A percentile compares a stretch with the other conserved stretches of the same genome.
These are phyloP conservation scores for Limtongia smithiae DNA, from an alignment of 805 yeast species.

Conservation along the genomic window DNA sequence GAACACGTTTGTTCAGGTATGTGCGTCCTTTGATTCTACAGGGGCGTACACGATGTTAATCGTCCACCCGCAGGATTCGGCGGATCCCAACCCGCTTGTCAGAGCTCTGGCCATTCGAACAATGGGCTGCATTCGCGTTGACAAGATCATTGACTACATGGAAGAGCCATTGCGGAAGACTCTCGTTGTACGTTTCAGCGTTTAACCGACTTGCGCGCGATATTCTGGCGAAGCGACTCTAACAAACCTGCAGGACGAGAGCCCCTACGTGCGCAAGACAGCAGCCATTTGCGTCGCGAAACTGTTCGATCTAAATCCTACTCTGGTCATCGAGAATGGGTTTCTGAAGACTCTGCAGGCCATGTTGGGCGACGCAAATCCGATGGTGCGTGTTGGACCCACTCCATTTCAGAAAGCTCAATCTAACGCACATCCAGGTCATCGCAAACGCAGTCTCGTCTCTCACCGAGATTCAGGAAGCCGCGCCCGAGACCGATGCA, in stretches of 20 bases:
- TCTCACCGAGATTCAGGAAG: constrained; percentile 72
- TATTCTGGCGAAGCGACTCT: not conserved
- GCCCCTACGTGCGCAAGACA: constrained; percentile 95
- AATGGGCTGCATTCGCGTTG: constrained; percentile 97
- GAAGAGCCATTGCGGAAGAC: constrained; percentile 85
- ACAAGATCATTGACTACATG: constrained; percentile 91
- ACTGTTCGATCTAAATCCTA: constrained; percentile 78
- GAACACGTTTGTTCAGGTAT: constrained; percentile 79
- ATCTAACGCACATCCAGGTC: constrained; percentile 34
- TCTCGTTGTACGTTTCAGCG: constrained; percentile 40
- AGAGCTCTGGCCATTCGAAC: constrained; percentile 96
- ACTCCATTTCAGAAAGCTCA: not conserved
- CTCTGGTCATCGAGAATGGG: constrained; percentile 81
- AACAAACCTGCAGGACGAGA: constrained; percentile 56
- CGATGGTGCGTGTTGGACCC: constrained; percentile 66
- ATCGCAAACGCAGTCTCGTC: constrained; percentile 92
- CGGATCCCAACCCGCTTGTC: constrained; percentile 93
- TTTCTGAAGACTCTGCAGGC: constrained; percentile 65
- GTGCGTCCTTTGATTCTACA: no score
- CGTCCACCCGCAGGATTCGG: constrained; percentile 67
- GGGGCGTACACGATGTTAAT: no score
- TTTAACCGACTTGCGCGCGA: not conserved
- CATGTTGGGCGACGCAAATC: constrained; percentile 80
- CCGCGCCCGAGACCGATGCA: constrained; percentile 53
- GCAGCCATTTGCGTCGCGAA: constrained; percentile 98